Base-by-base conservation (phyloP, 805 yeast genomes). In the Suhomyces faveliae region DNA sequence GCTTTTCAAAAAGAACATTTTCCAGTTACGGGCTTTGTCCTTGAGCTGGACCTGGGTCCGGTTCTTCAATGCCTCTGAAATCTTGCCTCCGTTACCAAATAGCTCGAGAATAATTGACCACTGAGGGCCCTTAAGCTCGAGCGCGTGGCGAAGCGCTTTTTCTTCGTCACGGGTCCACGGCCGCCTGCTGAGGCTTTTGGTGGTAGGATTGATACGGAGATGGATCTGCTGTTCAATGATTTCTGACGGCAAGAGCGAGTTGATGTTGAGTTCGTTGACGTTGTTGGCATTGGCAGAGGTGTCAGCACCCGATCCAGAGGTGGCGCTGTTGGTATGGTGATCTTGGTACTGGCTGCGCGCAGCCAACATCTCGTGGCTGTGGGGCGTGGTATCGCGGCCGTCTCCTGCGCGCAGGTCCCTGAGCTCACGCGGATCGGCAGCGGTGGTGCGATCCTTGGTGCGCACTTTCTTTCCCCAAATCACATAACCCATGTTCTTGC, bases 1-100 rank as follows among this genome's bases (percentile, higher is more conserved):
- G 44, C 83, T 78, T 59, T 89, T 87, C 49, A 90, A 70, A 62
- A 85, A 89, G 54, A 84, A 84, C 80, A 91, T 79, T 63, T 94
- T 94, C 89, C 97, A 87, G 62, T 94, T 94, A 55, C 99, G 78
- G 0, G 98, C 98, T 63, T 94, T 94, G 63, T 94, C 99, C 65
- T 94, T 94, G 49, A 94, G 75, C 63, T 94, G 99, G 13, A 92
- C 89, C 59, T 90, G 96, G 3, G 87, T 85, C 62, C 99, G 76
- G 62, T 89, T 87, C 66, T 89, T 92, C 56, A 94, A 74, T 1
- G 84, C 80, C 63, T 94, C 98, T 35, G 84, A 82, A 21, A 86
- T 76, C 40, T 84, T 78, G 3, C 99, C 99, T 7, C 98, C 98
- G 3, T 96, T 87, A 1, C 99, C 99, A 63, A 86, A 87, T n/a